A percentile compares a stretch with the other conserved stretches of the same genome.
Evolutionary conservation across 2,329 filamentous ascomycete genomes (phyloP).

Genomic region (Kalmusia sp.): DNA sequence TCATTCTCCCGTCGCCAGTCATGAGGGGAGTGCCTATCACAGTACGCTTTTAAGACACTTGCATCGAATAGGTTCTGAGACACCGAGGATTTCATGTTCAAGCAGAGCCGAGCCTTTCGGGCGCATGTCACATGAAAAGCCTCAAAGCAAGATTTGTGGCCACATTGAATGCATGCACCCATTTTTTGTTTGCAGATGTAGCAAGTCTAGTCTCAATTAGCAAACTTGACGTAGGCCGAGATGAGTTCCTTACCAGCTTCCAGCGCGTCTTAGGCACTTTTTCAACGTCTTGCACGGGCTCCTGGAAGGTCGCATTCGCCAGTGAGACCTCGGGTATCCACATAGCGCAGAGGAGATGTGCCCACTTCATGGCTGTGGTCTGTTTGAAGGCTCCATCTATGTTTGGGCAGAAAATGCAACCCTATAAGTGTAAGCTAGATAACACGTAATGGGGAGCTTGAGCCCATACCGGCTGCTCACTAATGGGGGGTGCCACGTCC

Average conservation of each 20-base stretch:
- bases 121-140: slow-evolving; percentile 98
- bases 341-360: slow-evolving; percentile 93
- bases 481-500: slow-evolving; percentile 85
- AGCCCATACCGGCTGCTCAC: slow-evolving; percentile 48
- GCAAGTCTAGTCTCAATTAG: slow-evolving; percentile 63
- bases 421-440: slow-evolving; percentile 33
- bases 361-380: slow-evolving; percentile 95
- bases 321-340: slow-evolving; percentile 98
- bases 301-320: slow-evolving; percentile 96
- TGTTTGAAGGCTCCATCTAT: slow-evolving; percentile 98
- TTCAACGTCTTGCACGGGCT: slow-evolving; percentile 96
- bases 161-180: slow-evolving; percentile 98
- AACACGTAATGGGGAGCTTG: background rate
- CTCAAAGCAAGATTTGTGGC: slow-evolving; percentile 95
- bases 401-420: slow-evolving; percentile 96
- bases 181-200: slow-evolving; percentile 98
- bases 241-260: slow-evolving; percentile 66
- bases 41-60: slow-evolving; percentile 90
- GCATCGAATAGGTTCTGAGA: slow-evolving; percentile 79
- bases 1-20: slow-evolving; percentile 90
- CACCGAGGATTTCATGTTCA: slow-evolving; percentile 96
- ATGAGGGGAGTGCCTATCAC: slow-evolving; percentile 89
- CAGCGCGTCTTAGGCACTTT: slow-evolving; percentile 95
- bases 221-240: background rate
- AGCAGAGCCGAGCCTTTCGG: slow-evolving; percentile 81